These are phyloP conservation scores for Oryza meridionalis DNA, from an alignment of 176 grass and related monocot species.

Conservation along the genomic window DNA sequence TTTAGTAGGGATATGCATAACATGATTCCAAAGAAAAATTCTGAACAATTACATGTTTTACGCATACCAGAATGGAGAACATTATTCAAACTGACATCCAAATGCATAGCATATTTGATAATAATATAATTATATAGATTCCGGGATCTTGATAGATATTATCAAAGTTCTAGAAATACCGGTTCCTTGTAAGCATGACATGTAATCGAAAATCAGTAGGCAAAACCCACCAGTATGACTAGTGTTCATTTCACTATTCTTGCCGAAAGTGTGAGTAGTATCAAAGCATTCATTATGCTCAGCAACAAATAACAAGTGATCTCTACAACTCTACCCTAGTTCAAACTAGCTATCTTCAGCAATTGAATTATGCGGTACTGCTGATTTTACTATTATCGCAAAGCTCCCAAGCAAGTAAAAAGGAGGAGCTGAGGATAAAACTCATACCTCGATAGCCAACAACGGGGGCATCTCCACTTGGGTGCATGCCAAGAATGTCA, in stretches of 20 bases:
- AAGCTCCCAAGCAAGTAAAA: background rate
- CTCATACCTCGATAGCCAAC: conserved; percentile 74
- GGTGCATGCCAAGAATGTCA: conserved; percentile 81
- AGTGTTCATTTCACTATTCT: background rate
- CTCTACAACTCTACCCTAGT: background rate
- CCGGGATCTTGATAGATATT: background rate
- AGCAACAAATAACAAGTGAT: conserved; percentile 2
- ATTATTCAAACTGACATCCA: background rate
- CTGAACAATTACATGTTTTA: background rate
- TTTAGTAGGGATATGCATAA: background rate
- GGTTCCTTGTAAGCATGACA: background rate
- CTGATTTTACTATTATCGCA: background rate
- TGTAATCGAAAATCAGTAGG: background rate
- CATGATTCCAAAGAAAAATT: background rate
- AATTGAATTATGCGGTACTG: background rate
- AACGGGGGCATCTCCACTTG: conserved; percentile 89
- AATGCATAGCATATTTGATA: background rate
- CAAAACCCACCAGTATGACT: background rate
- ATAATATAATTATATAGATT: background rate
- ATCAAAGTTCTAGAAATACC: background rate
- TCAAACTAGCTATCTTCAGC: background rate
- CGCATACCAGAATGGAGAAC: background rate
- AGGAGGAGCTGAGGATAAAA: background rate
- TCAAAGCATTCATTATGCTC: background rate
- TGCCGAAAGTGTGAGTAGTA: background rate